A percentile compares a stretch with the other conserved stretches of the same genome.
phyloP scores from a whole-genome alignment of 2,329 filamentous ascomycete genomes.

The Cercospora canescens region DNA sequence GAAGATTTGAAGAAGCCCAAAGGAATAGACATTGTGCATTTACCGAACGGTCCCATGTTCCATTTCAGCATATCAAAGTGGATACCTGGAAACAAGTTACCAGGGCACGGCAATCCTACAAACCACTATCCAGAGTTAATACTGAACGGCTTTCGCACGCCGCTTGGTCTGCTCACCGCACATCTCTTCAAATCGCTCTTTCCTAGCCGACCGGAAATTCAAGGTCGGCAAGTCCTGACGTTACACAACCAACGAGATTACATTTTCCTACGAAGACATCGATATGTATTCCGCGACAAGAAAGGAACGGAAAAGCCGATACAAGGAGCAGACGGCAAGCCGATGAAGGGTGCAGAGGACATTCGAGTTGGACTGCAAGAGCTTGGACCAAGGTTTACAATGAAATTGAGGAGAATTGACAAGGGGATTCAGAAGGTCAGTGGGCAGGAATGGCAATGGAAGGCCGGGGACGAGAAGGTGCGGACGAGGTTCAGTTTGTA shows the following conservation, averaged over 20 bases:
- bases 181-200: slow-evolving; percentile 79
- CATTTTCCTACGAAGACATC: slow-evolving; percentile 86
- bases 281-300: slow-evolving; percentile 93
- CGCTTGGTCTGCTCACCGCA: slow-evolving; percentile 83
- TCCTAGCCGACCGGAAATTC: slow-evolving; percentile 77
- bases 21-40: slow-evolving; percentile 78
- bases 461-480: slow-evolving; percentile 90
- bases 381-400: slow-evolving; percentile 76
- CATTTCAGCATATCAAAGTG: slow-evolving; percentile 91
- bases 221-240: slow-evolving; percentile 86
- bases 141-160: slow-evolving; percentile 92
- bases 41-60: slow-evolving; percentile 85
- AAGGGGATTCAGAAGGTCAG: slow-evolving; percentile 77
- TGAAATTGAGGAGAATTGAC: slow-evolving; percentile 89
- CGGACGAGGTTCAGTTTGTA: slow-evolving; percentile 91
- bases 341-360: slow-evolving; percentile 79
- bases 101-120: slow-evolving; percentile 86
- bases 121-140: slow-evolving; percentile 88
- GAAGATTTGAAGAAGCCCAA: slow-evolving; percentile 86
- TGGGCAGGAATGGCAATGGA: slow-evolving; percentile 95
- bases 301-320: slow-evolving; percentile 83
- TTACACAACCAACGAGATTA: slow-evolving; percentile 95
- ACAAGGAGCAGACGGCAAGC: slow-evolving; percentile 75
- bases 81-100: slow-evolving; percentile 82
- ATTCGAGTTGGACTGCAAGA: slow-evolving; percentile 89